Percentiles rank a stretch among this genome's conserved stretches.
These are phyloP conservation scores for Aspergillus hiratsukae DNA, from an alignment of 2,329 filamentous ascomycete species.

Conservation along the genomic window DNA sequence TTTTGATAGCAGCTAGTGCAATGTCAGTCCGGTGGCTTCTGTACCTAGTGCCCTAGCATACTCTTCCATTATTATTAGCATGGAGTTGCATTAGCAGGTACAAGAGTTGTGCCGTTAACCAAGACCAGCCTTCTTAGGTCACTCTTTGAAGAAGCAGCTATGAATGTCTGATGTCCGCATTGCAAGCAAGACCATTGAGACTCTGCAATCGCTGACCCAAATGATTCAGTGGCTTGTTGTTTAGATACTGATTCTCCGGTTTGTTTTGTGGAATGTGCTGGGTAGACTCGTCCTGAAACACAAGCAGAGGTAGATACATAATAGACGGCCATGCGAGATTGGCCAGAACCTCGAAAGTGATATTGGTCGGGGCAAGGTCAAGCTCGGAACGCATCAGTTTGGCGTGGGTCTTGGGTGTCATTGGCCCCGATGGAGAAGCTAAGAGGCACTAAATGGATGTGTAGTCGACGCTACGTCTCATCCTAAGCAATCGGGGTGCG, in stretches of 20 bases:
- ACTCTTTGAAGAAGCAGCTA: not conserved
- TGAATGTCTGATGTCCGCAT: not conserved
- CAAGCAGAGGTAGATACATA: not conserved
- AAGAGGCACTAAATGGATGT: constrained; percentile 7
- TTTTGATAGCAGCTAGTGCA: constrained; percentile 4
- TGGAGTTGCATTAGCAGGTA: not conserved
- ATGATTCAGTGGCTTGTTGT: not conserved
- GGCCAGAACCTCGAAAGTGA: not conserved
- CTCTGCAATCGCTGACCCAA: not conserved
- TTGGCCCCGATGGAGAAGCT: constrained; percentile 11
- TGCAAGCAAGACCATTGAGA: not conserved
- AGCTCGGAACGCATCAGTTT: not conserved
- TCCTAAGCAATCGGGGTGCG: constrained; percentile 11
- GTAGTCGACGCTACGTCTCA: constrained; percentile 18
- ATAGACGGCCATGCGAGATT: not conserved
- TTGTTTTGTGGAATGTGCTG: not conserved
- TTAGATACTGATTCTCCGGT: not conserved
- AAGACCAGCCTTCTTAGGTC: not conserved
- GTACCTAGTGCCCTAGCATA: too few species aligned
- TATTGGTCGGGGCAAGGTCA: not conserved
- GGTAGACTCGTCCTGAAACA: not conserved
- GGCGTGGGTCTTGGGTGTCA: not conserved
- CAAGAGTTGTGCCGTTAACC: not conserved
- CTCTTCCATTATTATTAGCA: too few species aligned
- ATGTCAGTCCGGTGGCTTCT: not conserved